Conservation (phyloP, 768 basidiomycete genomes). For the Tricholoma sp. region DNA sequence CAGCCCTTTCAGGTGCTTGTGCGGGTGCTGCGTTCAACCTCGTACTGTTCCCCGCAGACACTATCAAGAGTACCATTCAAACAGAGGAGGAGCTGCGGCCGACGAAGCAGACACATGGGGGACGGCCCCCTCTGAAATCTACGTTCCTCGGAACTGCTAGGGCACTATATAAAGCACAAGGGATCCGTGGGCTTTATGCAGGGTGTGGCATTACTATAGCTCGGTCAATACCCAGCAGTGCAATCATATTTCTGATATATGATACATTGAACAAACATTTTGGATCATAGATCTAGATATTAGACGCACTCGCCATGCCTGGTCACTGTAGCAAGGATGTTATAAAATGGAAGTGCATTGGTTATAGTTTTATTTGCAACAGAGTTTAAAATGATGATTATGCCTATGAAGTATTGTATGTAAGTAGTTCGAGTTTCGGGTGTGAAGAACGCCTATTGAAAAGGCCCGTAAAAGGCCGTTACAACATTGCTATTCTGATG, state of each 20-base stretch:
- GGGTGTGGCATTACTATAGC: slow-evolving; percentile 90
- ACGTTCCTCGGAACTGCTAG: slow-evolving; percentile 56
- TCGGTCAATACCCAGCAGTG: slow-evolving; percentile 83
- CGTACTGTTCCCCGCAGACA: slow-evolving; percentile 93
- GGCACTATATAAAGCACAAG: slow-evolving; percentile 71
- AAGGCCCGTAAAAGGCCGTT: too few relatives aligned
- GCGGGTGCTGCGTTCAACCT: slow-evolving; percentile 85
- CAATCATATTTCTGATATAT: slow-evolving; percentile 90
- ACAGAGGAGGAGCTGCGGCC: slow-evolving; percentile 85
- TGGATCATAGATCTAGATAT: background rate
- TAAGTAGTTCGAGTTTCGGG: too few relatives aligned
- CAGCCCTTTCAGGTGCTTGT: slow-evolving; percentile 79
- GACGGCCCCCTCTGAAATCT: slow-evolving; percentile 24
- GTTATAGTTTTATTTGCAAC: too few relatives aligned
- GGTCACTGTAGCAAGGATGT: background rate
- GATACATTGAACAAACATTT: slow-evolving; percentile 50
- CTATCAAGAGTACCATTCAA: slow-evolving; percentile 92
- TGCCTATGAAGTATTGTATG: too few relatives aligned
- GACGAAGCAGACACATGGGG: background rate
- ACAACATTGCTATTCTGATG: too few relatives aligned
- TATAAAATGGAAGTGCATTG: too few relatives aligned
- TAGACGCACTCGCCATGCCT: background rate
- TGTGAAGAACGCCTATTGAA: too few relatives aligned
- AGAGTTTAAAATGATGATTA: too few relatives aligned
- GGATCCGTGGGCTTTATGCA: slow-evolving; percentile 82